Percentiles rank a stretch among this genome's conserved stretches.
Conservation (phyloP, 192 early-diverging fungal genomes). For the Rhizoclosmatium globosum region DNA sequence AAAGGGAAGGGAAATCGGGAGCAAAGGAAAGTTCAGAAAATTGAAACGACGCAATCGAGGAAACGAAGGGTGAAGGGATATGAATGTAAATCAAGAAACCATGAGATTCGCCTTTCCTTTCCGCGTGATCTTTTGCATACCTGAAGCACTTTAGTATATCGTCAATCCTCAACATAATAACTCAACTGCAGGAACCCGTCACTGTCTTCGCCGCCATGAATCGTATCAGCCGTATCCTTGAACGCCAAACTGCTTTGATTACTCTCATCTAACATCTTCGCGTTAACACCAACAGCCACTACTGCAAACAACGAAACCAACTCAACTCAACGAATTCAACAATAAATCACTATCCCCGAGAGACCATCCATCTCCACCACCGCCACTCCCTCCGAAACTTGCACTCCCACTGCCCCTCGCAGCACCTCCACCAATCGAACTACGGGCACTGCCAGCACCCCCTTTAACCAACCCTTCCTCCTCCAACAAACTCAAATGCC, state of each 20-base stretch:
- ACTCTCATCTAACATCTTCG: not conserved
- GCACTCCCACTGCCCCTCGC: not conserved
- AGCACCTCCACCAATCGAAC: not conserved
- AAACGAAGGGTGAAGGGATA: not conserved
- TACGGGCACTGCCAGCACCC: not conserved
- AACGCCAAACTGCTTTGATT: conserved; percentile 5
- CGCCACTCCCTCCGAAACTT: too few relatives aligned
- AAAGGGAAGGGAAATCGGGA: not conserved
- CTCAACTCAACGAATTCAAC: not conserved
- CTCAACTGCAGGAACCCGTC: not conserved
- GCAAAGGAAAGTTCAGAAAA: not conserved
- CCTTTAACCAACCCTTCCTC: not conserved
- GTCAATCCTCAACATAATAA: not conserved
- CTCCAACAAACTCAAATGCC: not conserved
- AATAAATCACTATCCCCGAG: not conserved
- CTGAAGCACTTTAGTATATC: not conserved
- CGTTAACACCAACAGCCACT: too few relatives aligned
- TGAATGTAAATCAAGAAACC: not conserved
- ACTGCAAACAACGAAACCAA: too few relatives aligned
- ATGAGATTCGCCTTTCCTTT: not conserved
- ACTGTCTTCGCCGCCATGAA: conserved; percentile 21
- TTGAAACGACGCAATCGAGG: too few relatives aligned
- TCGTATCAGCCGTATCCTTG: not conserved
- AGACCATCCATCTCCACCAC: not conserved
- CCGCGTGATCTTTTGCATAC: not conserved